Evolutionary conservation across 2,329 filamentous ascomycete genomes (phyloP).

Genomic region (Neofusicoccum cordaticola): DNA sequence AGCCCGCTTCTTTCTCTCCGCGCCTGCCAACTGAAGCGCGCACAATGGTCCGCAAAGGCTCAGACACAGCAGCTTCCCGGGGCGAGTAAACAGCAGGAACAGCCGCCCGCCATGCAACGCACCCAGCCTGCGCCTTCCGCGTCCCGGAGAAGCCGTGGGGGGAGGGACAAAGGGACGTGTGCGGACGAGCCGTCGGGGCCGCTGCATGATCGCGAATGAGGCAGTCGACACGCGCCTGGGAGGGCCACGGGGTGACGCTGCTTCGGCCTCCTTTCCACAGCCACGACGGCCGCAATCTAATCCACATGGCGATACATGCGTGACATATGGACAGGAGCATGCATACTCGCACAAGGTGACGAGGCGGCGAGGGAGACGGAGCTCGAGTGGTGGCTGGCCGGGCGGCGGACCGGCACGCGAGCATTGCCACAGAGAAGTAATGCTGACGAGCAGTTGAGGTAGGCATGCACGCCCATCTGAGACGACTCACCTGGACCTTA

Average conservation of each 20-base stretch:
- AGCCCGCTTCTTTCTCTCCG: not conserved
- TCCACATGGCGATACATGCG: constrained; percentile 10
- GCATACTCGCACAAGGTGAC: not conserved
- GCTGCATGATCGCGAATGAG: not conserved
- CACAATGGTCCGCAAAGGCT: not conserved
- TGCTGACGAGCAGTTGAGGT: not conserved
- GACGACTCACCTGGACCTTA: not conserved
- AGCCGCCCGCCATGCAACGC: not conserved
- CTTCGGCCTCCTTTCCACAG: not conserved
- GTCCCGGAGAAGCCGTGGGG: not conserved
- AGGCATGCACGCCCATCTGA: not conserved
- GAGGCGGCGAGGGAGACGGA: not conserved
- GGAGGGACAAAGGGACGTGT: no score
- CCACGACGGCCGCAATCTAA: not conserved
- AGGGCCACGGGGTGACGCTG: not conserved
- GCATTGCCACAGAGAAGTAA: not conserved
- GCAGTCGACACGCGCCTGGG: not conserved
- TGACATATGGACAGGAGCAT: not conserved
- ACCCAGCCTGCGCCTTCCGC: not conserved
- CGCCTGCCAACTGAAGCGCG: not conserved
- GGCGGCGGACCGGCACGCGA: constrained; percentile 5
- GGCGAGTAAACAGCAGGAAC: not conserved
- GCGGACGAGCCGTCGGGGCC: not conserved
- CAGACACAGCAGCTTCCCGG: not conserved
- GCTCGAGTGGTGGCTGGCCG: constrained; percentile 1